Evolutionary conservation across 2,329 filamentous ascomycete species (phyloP).

Genomic region (Scedosporium aurantiacum): DNA sequence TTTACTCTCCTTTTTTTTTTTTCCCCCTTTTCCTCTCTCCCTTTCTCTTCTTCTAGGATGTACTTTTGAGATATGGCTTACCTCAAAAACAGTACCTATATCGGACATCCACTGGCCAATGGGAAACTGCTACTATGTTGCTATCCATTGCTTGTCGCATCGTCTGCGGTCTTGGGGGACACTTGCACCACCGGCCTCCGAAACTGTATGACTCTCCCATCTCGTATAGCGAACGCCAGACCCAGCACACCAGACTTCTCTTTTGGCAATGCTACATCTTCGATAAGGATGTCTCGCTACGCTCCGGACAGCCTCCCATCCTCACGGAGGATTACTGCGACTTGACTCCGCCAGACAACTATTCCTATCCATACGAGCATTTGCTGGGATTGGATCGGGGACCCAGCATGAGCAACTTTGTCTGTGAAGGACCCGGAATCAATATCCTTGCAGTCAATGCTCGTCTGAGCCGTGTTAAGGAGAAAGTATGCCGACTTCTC

Average conservation of each 20-base stretch:
- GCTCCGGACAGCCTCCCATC: conserved; percentile 39
- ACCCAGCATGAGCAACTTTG: neutral
- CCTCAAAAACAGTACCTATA: conserved; percentile 24
- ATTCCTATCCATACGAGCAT: conserved; percentile 28
- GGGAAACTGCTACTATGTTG: neutral
- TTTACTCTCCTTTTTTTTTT: neutral
- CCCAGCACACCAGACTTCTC: conserved; percentile 25
- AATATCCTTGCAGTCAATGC: conserved; percentile 12
- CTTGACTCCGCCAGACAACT: conserved; percentile 33
- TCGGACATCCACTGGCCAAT: conserved; percentile 32
- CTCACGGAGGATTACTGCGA: conserved; percentile 42
- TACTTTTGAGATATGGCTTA: neutral
- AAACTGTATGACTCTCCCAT: neutral
- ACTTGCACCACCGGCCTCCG: conserved; percentile 15
- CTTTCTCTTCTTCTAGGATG: neutral
- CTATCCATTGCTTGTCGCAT: conserved; percentile 31
- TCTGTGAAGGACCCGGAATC: too few species aligned
- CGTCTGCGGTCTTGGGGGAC: conserved; percentile 36
- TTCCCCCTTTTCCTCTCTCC: neutral
- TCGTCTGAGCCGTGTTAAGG: conserved; percentile 38
- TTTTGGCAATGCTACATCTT: conserved; percentile 46
- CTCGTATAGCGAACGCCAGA: conserved; percentile 16
- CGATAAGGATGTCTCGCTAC: conserved; percentile 44
- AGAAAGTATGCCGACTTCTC: conserved; percentile 33
- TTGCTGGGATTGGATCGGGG: neutral